phyloP scores from a whole-genome alignment of 495 filamentous ascomycete species.

The Poronia punctata region DNA sequence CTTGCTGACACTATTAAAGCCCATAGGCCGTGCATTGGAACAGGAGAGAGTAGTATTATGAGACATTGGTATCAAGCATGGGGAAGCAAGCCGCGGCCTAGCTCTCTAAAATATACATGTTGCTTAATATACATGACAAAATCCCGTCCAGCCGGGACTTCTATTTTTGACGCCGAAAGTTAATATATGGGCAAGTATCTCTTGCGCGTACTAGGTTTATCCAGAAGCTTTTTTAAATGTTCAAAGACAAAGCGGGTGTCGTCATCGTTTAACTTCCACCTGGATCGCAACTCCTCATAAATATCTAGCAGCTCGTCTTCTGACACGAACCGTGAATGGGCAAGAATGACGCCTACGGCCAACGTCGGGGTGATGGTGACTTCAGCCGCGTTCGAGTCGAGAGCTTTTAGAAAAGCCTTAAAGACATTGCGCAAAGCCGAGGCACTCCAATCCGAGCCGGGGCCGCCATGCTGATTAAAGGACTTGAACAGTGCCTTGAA shows the following conservation, averaged over 20 bases:
- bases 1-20: too few species aligned
- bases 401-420: slow-evolving; percentile 32
- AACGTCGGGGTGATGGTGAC: slow-evolving; percentile 45
- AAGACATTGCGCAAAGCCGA: slow-evolving; percentile 48
- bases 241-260: slow-evolving; percentile 34
- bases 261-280: slow-evolving; percentile 27
- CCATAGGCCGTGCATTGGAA: too few species aligned
- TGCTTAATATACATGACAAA: too few species aligned
- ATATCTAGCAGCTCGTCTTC: slow-evolving; percentile 30
- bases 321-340: slow-evolving; percentile 36
- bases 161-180: not conserved
- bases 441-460: slow-evolving; percentile 57
- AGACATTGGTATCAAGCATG: too few species aligned
- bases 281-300: slow-evolving; percentile 32
- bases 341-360: slow-evolving; percentile 39
- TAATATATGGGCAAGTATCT: too few species aligned
- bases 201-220: slow-evolving; percentile 2
- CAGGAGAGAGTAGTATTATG: too few species aligned
- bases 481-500: slow-evolving; percentile 66
- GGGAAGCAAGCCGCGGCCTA: too few species aligned
- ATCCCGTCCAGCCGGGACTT: too few species aligned
- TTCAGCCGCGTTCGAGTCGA: slow-evolving; percentile 29
- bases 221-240: slow-evolving; percentile 17
- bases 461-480: slow-evolving; percentile 64
- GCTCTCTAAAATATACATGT: slow-evolving; percentile 1